Base-by-base conservation (phyloP, 1,284 basidiomycete species). In the Microbotryum intermedium region DNA sequence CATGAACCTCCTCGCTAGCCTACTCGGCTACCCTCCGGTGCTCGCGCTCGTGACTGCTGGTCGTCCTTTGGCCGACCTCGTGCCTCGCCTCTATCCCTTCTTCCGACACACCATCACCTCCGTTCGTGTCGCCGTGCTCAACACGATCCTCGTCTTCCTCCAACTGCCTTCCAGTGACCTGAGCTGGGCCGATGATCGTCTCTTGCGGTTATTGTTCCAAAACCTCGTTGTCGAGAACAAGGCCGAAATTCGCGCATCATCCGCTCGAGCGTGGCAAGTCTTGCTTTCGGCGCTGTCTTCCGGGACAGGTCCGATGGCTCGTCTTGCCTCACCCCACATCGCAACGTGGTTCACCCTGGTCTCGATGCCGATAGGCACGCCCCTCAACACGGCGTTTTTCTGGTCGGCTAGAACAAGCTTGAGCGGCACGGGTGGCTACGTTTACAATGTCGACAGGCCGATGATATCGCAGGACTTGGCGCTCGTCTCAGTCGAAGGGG, bases 91-190 rank as follows among this genome's bases (percentile, higher is more conserved):
- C 20, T 98, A 91, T 76, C 90, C 93, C 3, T 98, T 95, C 80
- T 94, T 98, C 78, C 87, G 95, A 13, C 95, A 99, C 75, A 95
- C 94, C 0, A 98, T 99, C 71, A 78, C 88, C 1, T 87, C 86
- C 65, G 95, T 99, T 55, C 90, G 95, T 21, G 80, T 94, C 10
- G 87, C 95, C 6, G 93, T 98, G 7, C 88, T 94, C 58, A 86
- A 90, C 63, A 93, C 92, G 0, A 78, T 98, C 6, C 81, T 85
- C 53, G 87, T 88, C 6, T 93, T 98, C 75, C 85, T 97, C 79
- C 79, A 80, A 18, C 85, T 90, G 1, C 76, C 83, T 6, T 80
- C 97, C 39, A 82, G 87, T 3, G 81, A 82, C 65, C 58, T 49
- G 26, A 84, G 85, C 61, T 98, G 95, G 95, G 82, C 95, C 66